phyloP scores from a whole-genome alignment of 371 early-diverging fungal species.

The Syncephalis plumigaleata region DNA sequence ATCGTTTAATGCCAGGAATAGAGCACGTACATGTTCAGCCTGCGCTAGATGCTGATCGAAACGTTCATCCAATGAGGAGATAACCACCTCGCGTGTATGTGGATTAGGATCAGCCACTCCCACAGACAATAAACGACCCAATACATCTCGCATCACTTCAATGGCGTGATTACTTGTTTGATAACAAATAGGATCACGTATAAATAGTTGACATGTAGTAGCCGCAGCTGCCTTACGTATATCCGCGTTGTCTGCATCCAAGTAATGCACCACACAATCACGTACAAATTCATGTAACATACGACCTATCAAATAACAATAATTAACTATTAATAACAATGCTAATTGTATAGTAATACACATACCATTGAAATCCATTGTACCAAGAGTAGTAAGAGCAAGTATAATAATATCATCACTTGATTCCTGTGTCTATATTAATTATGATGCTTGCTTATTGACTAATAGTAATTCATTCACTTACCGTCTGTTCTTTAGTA shows the following conservation, averaged over 20 bases:
- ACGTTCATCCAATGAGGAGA: constrained; percentile 57
- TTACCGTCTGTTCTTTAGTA: too few relatives aligned
- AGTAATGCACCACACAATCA: constrained; percentile 66
- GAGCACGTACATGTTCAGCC: constrained; percentile 72
- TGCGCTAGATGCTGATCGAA: constrained; percentile 85
- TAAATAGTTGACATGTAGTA: constrained; percentile 72
- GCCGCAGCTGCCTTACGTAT: constrained; percentile 78
- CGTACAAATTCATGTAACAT: constrained; percentile 82
- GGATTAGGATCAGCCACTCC: constrained; percentile 69
- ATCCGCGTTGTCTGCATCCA: constrained; percentile 67
- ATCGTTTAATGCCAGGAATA: constrained; percentile 85
- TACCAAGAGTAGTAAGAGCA: constrained; percentile 73
- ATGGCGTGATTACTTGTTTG: constrained; percentile 72
- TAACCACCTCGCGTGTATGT: constrained; percentile 16
- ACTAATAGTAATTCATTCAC: too few relatives aligned
- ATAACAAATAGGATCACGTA: constrained; percentile 51
- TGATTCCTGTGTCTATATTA: constrained; percentile 4
- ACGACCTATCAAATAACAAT: constrained; percentile 22
- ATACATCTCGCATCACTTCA: constrained; percentile 73
- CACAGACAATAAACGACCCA: constrained; percentile 72
- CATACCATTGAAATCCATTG: constrained; percentile 64
- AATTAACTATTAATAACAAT: constrained; percentile 1
- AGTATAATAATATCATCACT: constrained; percentile 53
- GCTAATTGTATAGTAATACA: not conserved
- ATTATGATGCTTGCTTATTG: not conserved